Base-by-base conservation (phyloP, 371 early-diverging fungal genomes). In the Nematocida sp. region DNA sequence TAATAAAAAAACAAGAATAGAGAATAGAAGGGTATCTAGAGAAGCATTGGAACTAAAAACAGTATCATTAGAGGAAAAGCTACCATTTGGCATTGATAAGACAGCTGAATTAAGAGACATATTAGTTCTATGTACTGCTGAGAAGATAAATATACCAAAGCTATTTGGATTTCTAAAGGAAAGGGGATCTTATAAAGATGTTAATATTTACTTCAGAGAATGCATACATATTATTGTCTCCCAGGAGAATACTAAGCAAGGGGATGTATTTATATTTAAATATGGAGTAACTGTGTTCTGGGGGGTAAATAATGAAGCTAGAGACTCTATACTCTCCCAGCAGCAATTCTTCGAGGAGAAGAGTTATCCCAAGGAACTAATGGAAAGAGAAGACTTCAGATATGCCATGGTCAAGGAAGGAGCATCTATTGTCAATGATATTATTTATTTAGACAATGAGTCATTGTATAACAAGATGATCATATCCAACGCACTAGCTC, bases 401-500 rank as follows among this genome's bases (percentile, higher is more conserved):
- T 84, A 80, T 48, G 84, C 81, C 45, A 81, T 84, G 40, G 75
- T 83, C 1, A 48, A 55, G 34, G 78, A 80, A 37, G 63, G 77
- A 7, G 75, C 81, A 25, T 63, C 81, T 34, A 78, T 84, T 40
- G 65, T 79, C 0, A 84, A 84, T 45, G 84, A 84, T 61, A 75
- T 79, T 7, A 84, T 84, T 45, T 84, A 78, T 65, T 47, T 84
- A 19, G 81, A 78, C 53, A 74, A 65, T 34, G 84, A 84, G 32
- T 70, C 82, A 45, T 55, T 65, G 23, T 79, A 76, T 54, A 81
- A 78, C 41, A 84, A 84, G 64, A 82, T 84, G 84, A 82, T 84
- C 29, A 78, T 84, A 23, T 80, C 81, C 1, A 81, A 67, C 55
- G 82, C 84, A 25, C 78, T 84, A n/a, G 82, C 84, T n/a, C 82